Evolutionary conservation across 2,329 filamentous ascomycete species (phyloP).

Genomic region (Leptodontidium sp.): DNA sequence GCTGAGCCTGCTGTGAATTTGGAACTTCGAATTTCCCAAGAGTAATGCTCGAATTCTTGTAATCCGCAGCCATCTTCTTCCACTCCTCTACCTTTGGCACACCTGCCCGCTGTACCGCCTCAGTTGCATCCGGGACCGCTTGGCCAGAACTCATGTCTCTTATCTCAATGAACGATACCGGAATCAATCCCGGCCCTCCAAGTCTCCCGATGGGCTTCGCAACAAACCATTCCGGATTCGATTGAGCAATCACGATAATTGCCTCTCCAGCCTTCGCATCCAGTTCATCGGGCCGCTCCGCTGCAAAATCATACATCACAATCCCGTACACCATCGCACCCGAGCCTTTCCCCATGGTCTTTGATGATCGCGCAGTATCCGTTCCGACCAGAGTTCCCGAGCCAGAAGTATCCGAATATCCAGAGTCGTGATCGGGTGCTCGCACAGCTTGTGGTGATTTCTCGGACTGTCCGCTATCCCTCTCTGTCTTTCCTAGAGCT

Average conservation of each 20-base stretch:
- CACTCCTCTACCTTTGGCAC: slow-evolving; percentile 97
- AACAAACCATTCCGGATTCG: slow-evolving; percentile 98
- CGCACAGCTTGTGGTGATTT: slow-evolving; percentile 59
- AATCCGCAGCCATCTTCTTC: slow-evolving; percentile 99
- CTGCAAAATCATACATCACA: slow-evolving; percentile 96
- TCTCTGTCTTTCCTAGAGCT: slow-evolving; percentile 87
- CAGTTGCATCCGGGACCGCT: slow-evolving; percentile 81
- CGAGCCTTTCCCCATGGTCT: slow-evolving; percentile 63
- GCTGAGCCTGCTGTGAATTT: slow-evolving; percentile 51
- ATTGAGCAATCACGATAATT: slow-evolving; percentile 98
- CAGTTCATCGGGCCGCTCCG: slow-evolving; percentile 93
- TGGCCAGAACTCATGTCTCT: slow-evolving; percentile 90
- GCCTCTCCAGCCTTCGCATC: slow-evolving; percentile 95
- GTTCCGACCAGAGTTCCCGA: slow-evolving; percentile 47
- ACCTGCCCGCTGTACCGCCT: slow-evolving; percentile 86
- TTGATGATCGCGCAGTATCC: slow-evolving; percentile 48
- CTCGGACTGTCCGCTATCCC: slow-evolving; percentile 82
- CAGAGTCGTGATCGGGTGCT: slow-evolving; percentile 85
- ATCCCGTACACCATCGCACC: slow-evolving; percentile 96
- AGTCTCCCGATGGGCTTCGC: slow-evolving; percentile 97
- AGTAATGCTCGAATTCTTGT: slow-evolving; percentile 98
- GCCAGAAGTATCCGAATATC: slow-evolving; percentile 72
- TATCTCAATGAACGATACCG: slow-evolving; percentile 96
- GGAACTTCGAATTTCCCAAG: slow-evolving; percentile 85
- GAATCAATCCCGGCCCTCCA: slow-evolving; percentile 94